phyloP scores from a whole-genome alignment of 768 basidiomycete species.

The Hirschioporus abietinus region DNA sequence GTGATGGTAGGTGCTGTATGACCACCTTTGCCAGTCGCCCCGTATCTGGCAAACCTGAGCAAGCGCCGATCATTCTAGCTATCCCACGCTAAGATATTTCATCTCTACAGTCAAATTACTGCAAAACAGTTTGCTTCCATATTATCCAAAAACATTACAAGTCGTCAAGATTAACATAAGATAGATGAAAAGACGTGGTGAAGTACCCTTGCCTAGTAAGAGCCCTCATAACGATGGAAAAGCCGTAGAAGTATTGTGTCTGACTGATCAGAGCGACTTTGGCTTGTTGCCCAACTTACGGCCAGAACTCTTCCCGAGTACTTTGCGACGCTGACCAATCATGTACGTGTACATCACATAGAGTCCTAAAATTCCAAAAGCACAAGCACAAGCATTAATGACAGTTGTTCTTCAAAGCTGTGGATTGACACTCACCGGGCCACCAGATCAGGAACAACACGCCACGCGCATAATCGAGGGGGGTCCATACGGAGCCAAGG shows the following conservation, averaged over 20 bases:
- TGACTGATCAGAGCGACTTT: conserved; percentile 15
- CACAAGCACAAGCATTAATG: background rate
- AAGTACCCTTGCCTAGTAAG: too few species aligned
- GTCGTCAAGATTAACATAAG: too few species aligned
- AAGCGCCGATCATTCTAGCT: background rate
- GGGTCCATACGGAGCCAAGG: conserved; percentile 42
- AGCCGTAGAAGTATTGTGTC: background rate
- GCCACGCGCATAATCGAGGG: conserved; percentile 52
- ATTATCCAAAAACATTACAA: too few species aligned
- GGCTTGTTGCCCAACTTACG: conserved; percentile 30
- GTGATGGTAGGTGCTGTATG: background rate
- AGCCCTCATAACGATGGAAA: too few species aligned
- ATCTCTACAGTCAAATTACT: background rate
- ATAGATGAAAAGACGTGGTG: too few species aligned
- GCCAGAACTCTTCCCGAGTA: conserved; percentile 35
- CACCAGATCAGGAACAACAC: conserved; percentile 78
- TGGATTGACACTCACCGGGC: conserved; percentile 56
- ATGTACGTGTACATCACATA: conserved; percentile 57
- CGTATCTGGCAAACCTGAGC: background rate
- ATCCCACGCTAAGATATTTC: background rate
- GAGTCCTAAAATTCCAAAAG: conserved; percentile 29
- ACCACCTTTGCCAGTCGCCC: background rate
- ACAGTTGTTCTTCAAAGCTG: background rate
- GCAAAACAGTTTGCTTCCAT: background rate
- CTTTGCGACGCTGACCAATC: conserved; percentile 51